Percentiles rank a stretch among this genome's conserved stretches.
Conservation (phyloP, 768 basidiomycete species). For the Rhizopogon rudus region DNA sequence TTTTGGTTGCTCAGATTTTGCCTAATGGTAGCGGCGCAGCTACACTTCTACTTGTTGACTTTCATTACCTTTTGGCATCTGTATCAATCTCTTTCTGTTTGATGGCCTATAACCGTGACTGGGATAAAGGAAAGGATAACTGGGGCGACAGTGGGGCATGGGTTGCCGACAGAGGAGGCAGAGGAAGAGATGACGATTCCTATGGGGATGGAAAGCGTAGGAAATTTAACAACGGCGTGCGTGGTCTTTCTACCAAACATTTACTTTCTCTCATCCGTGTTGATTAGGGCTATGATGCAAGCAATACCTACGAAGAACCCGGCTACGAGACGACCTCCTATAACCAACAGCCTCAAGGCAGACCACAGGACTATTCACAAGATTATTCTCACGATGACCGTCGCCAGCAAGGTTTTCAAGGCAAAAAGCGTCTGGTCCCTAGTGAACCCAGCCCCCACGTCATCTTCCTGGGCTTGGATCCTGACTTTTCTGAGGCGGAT, state of each 20-base stretch:
- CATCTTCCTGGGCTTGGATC: constrained; percentile 91
- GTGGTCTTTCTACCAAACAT: constrained; percentile 19
- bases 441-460: constrained; percentile 90
- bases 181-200: constrained; percentile 66
- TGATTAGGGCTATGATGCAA: constrained; percentile 46
- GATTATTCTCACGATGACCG: constrained; percentile 49
- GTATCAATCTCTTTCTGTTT: constrained; percentile 6
- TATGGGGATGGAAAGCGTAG: constrained; percentile 70
- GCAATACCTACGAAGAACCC: constrained; percentile 45
- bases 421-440: constrained; percentile 74
- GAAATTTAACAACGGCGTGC: constrained; percentile 73
- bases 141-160: constrained; percentile 47
- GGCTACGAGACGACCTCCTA: constrained; percentile 28
- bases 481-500: constrained; percentile 89
- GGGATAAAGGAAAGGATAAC: constrained; percentile 74
- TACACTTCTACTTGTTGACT: constrained; percentile 8
- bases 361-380: constrained; percentile 31
- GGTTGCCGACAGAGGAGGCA: constrained; percentile 36
- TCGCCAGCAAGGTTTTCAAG: constrained; percentile 32
- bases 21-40: too few relatives aligned
- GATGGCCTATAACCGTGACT: constrained; percentile 81
- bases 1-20: too few relatives aligned
- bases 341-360: constrained; percentile 22
- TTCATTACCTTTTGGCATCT: constrained; percentile 11
- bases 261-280: constrained; percentile 5